phyloP scores from a whole-genome alignment of 306 rosid species.

The Cajanus cajan region DNA sequence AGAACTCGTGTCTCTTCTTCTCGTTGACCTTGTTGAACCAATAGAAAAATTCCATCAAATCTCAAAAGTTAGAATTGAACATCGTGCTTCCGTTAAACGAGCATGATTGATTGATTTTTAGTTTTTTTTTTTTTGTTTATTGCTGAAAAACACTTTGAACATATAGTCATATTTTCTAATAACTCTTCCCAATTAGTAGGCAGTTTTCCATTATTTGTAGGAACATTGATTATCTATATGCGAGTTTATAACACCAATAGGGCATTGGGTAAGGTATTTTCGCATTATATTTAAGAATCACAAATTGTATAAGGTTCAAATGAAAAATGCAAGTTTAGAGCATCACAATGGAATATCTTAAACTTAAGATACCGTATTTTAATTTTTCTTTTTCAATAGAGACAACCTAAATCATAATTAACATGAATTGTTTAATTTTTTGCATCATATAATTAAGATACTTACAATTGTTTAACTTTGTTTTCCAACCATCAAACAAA shows the following conservation, averaged over 20 bases:
- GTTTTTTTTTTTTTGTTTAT: background rate
- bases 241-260: background rate
- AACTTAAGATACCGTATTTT: too few species aligned
- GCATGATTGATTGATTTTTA: background rate
- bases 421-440: too few species aligned
- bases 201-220: background rate
- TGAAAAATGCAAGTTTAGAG: too few species aligned
- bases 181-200: background rate
- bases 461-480: too few species aligned
- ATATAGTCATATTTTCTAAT: background rate
- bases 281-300: background rate
- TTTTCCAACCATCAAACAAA: too few species aligned
- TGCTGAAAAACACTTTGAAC: background rate
- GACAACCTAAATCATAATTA: too few species aligned
- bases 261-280: background rate
- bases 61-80: background rate
- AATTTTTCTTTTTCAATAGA: too few species aligned
- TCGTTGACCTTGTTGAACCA: constrained; percentile 3
- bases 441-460: too few species aligned
- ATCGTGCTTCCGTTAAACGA: constrained; percentile 17
- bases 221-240: background rate
- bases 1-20: background rate
- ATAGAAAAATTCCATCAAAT: background rate
- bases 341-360: too few species aligned
- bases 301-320: background rate